Percentiles rank a stretch among this genome's conserved stretches.
Evolutionary conservation across 148 eudicot genomes (phyloP).

Genomic region (Fagopyrum esculentum): DNA sequence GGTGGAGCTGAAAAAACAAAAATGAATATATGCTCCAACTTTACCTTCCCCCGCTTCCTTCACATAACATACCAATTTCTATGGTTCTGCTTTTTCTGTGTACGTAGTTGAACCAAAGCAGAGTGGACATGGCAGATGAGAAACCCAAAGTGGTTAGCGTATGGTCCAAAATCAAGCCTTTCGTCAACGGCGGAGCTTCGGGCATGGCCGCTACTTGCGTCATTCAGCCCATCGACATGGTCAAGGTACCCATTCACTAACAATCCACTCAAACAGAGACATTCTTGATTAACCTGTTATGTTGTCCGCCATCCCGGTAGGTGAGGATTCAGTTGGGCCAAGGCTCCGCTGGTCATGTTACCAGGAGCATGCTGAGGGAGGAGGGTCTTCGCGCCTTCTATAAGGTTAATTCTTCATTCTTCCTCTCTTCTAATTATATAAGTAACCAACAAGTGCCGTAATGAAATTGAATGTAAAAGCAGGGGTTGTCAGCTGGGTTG

Average conservation of each 20-base stretch:
- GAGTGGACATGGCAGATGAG: conserved; percentile 32
- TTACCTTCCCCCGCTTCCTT: too few species aligned
- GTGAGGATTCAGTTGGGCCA: conserved; percentile 56
- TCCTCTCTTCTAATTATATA: not conserved
- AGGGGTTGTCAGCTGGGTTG: conserved; percentile 90
- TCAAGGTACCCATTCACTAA: conserved; percentile 42
- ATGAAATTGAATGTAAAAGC: not conserved
- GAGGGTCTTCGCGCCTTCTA: conserved; percentile 50
- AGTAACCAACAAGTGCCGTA: too few species aligned
- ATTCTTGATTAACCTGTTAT: not conserved
- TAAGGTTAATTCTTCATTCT: conserved; percentile 24
- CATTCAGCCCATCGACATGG: conserved; percentile 89
- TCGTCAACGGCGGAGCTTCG: conserved; percentile 81
- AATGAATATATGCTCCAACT: too few species aligned
- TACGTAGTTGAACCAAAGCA: not conserved
- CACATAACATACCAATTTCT: too few species aligned
- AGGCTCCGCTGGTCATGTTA: conserved; percentile 40
- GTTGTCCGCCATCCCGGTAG: conserved; percentile 15
- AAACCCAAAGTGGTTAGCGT: conserved; percentile 37
- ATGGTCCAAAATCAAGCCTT: conserved; percentile 74
- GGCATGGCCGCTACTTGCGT: conserved; percentile 95
- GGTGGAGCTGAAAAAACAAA: too few species aligned
- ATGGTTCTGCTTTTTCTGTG: too few species aligned
- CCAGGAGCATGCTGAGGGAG: conserved; percentile 39
- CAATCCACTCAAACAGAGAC: not conserved